Percentiles rank a stretch among this genome's conserved stretches.
These are phyloP conservation scores for Monosporascus sp. DNA, from an alignment of 2,329 filamentous ascomycete genomes.

Conservation along the genomic window DNA sequence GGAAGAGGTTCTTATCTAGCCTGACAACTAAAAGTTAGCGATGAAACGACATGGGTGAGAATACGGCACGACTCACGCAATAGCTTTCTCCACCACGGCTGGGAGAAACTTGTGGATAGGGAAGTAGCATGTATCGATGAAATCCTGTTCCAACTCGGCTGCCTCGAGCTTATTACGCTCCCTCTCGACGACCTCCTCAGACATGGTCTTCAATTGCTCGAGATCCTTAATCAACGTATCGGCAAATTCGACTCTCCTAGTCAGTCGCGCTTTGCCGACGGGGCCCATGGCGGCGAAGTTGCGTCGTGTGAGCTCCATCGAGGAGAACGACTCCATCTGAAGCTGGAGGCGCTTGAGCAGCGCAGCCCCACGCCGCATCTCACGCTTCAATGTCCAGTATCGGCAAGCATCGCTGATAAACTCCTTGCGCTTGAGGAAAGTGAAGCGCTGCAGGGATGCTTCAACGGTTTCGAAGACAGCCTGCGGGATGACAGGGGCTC, in stretches of 20 bases:
- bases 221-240: slow-evolving; percentile 71
- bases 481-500: slow-evolving; percentile 88
- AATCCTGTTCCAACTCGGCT: slow-evolving; percentile 68
- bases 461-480: slow-evolving; percentile 84
- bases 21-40: slow-evolving; percentile 33
- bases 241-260: slow-evolving; percentile 84
- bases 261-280: slow-evolving; percentile 70
- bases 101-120: slow-evolving; percentile 73
- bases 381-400: slow-evolving; percentile 96
- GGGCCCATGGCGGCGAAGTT: slow-evolving; percentile 96
- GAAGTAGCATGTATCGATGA: slow-evolving; percentile 89
- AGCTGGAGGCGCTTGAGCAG: slow-evolving; percentile 89
- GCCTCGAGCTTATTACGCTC: slow-evolving; percentile 75
- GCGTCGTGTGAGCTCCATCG: slow-evolving; percentile 91
- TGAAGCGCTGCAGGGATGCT: slow-evolving; percentile 75
- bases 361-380: slow-evolving; percentile 85
- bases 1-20: slow-evolving; percentile 61
- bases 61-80: slow-evolving; percentile 59
- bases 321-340: slow-evolving; percentile 93
- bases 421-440: slow-evolving; percentile 77
- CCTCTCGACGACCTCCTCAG: slow-evolving; percentile 66
- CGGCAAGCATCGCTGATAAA: slow-evolving; percentile 90
- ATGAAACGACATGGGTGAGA: background rate
- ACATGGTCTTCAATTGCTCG: slow-evolving; percentile 66
- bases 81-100: slow-evolving; percentile 74